Percentiles rank a stretch among this genome's conserved stretches.
Conservation (phyloP, 2,329 filamentous ascomycete genomes). For the Ceratocystis albifundus region DNA sequence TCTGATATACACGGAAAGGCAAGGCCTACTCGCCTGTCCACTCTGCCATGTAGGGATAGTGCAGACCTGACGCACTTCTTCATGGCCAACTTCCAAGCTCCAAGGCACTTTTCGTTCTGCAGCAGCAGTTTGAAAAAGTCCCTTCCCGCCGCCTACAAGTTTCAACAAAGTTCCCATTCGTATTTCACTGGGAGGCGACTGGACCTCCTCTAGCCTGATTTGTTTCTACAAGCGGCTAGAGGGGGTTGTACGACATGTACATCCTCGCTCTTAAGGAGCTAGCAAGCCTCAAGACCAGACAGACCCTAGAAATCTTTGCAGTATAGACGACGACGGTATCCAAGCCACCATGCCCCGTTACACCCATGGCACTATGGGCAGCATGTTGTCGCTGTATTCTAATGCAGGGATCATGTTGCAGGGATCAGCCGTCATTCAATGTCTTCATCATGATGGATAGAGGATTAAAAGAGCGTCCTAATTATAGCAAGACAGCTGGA, state of each 20-base stretch:
- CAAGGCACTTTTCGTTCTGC: not conserved
- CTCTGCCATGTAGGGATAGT: not conserved
- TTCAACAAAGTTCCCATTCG: not conserved
- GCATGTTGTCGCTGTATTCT: not conserved
- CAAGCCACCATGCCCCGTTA: not conserved
- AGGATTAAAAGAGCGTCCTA: not conserved
- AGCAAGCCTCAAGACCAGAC: not conserved
- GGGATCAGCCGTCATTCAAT: constrained; percentile 10
- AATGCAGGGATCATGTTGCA: not conserved
- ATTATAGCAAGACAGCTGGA: not conserved
- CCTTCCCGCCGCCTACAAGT: not conserved
- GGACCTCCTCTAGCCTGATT: not conserved
- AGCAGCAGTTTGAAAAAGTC: not conserved
- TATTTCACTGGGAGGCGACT: not conserved
- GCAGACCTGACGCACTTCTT: not conserved
- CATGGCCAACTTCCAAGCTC: not conserved
- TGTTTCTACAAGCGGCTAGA: constrained; percentile 2
- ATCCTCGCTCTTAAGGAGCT: not conserved
- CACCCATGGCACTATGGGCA: constrained; percentile 1
- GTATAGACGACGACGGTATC: not conserved
- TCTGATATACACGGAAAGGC: not conserved
- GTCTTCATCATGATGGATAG: not conserved
- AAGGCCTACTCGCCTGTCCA: not conserved
- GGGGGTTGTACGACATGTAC: not conserved
- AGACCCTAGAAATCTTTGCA: not conserved